A percentile compares a stretch with the other conserved stretches of the same genome.
Conservation (phyloP, 2,329 filamentous ascomycete species). For the Aspergillus ochraceus region DNA sequence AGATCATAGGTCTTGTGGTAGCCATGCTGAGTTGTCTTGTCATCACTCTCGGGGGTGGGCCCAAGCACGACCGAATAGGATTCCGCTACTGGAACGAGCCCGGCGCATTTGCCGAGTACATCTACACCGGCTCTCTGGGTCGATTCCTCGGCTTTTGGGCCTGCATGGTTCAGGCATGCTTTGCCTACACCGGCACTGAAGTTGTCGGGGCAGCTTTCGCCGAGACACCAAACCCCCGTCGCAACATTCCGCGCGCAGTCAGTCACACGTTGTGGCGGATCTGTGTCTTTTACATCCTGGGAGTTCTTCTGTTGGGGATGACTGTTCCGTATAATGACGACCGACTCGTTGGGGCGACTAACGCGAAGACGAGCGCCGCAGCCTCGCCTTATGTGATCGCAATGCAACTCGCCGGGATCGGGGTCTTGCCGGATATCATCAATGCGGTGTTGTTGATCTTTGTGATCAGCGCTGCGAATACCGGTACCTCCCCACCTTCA, state of each 20-base stretch:
- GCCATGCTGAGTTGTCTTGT: constrained; percentile 72
- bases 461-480: constrained; percentile 58
- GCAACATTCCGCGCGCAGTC: constrained; percentile 71
- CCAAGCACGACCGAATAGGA: constrained; percentile 65
- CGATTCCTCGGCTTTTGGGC: constrained; percentile 59
- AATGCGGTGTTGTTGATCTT: constrained; percentile 58
- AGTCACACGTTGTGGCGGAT: constrained; percentile 76
- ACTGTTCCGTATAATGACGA: constrained; percentile 66
- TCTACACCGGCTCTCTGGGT: constrained; percentile 62
- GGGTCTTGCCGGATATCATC: constrained; percentile 57
- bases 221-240: constrained; percentile 67
- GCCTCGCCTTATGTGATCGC: constrained; percentile 65
- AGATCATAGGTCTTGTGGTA: constrained; percentile 59
- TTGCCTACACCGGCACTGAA: constrained; percentile 64
- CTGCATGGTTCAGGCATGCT: constrained; percentile 67
- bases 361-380: constrained; percentile 41
- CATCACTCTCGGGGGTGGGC: constrained; percentile 76
- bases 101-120: constrained; percentile 65
- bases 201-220: constrained; percentile 63
- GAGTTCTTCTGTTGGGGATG: constrained; percentile 68
- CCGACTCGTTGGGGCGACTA: constrained; percentile 24
- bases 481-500: constrained; percentile 14
- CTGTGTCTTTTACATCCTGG: constrained; percentile 71
- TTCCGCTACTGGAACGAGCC: constrained; percentile 54
- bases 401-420: constrained; percentile 56